phyloP scores from a whole-genome alignment of 2,329 filamentous ascomycete species.

The Hypoxylon sp. region DNA sequence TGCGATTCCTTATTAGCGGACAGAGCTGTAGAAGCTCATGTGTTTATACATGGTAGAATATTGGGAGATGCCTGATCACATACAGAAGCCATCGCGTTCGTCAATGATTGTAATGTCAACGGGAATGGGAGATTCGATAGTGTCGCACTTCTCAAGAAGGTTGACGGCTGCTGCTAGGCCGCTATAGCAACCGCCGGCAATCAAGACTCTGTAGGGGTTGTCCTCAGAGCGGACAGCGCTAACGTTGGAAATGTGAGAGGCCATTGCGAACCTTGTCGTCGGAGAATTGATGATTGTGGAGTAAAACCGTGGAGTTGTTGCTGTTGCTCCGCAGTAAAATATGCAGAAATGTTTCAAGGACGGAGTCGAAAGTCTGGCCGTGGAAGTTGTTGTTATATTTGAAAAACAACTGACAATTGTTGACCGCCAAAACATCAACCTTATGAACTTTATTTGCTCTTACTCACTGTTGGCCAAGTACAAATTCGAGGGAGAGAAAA shows the following conservation, averaged over 20 bases:
- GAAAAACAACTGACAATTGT: constrained; percentile 17
- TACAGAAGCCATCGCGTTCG: constrained; percentile 88
- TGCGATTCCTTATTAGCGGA: neutral
- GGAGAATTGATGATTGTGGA: constrained; percentile 25
- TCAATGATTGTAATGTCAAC: constrained; percentile 82
- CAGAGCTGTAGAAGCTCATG: constrained; percentile 7
- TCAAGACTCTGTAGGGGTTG: constrained; percentile 69
- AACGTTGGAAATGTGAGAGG: constrained; percentile 27
- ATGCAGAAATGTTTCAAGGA: constrained; percentile 32
- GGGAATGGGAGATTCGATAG: constrained; percentile 64
- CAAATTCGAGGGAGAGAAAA: constrained; percentile 19
- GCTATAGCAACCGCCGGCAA: constrained; percentile 81
- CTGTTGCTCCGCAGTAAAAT: constrained; percentile 14
- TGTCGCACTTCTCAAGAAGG: constrained; percentile 75
- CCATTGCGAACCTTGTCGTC: constrained; percentile 38
- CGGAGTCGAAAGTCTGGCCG: constrained; percentile 20
- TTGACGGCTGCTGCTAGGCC: constrained; percentile 78
- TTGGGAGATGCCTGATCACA: constrained; percentile 51
- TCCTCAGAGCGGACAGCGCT: constrained; percentile 32
- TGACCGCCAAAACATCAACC: constrained; percentile 35
- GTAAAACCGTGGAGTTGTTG: constrained; percentile 30
- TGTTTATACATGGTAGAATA: constrained; percentile 2
- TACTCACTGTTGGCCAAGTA: constrained; percentile 14
- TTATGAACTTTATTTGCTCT: constrained; percentile 1
- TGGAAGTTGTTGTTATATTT: constrained; percentile 15